Base-by-base conservation (phyloP, 2,329 filamentous ascomycete species). In the Nigrospora oryzae region DNA sequence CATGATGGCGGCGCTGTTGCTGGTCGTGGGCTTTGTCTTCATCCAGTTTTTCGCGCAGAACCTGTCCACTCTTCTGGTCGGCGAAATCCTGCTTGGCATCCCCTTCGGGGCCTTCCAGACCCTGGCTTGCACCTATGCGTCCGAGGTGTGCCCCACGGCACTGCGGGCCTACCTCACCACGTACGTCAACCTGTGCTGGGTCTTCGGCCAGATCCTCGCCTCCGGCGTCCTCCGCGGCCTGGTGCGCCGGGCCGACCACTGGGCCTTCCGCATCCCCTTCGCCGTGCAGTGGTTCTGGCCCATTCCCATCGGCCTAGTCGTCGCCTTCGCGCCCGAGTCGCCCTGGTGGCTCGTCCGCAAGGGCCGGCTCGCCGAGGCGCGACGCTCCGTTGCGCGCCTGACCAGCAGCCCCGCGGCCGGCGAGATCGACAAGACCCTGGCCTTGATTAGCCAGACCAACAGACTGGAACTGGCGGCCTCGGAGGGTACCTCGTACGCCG, bases 201-300 rank as follows among this genome's bases (percentile, higher is more conserved):
- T 63, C 7, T 59, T 67, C n/a, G 68, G 67, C 8, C 63, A 68
- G 46, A 49, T 70, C 30, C 53, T 67, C 19, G 56, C 59, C 5
- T 57, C 62, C 2, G 63, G 61, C 0, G 61, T 68, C 14, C 55
- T 66, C n/a, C 54, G 57, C 31, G 60, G 52, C 3, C 52, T 69
- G 6, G 38, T 64, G 5, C 42, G 54, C 17, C 49, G 55, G n/a
- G 49, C 50, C 1, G 55, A 56, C 10, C 42, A 67, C 38, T 67
- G 63, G 64, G 57, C 57, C 2, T 69, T 64, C 44, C 56, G 62
- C 8, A 65, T 53, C 13, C 65, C 66, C 3, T 70, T 64, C 42
- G 65, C 56, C 0, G 40, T 68, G 4, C 64, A 69, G 52, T 70
- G 67, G 67, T 47, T 62, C 4, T 69, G 63, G 57, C 62, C 63